phyloP scores from a whole-genome alignment of 257 asterid genomes.

The Solanum lycopersicoides region DNA sequence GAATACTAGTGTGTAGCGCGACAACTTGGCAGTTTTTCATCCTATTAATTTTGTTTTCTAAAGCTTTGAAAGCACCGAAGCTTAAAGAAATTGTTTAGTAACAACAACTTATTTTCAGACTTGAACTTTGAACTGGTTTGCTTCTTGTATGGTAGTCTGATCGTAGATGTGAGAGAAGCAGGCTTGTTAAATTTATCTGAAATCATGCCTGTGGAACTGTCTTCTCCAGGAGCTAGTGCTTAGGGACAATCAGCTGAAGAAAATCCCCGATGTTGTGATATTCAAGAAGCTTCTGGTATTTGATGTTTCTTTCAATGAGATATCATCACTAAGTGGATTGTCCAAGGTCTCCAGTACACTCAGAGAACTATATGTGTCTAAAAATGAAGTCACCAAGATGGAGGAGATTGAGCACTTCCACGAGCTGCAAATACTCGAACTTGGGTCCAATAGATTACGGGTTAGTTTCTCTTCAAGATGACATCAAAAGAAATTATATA shows the following conservation, averaged over 20 bases:
- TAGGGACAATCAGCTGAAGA: slow-evolving; percentile 90
- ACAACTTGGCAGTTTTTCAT: neutral
- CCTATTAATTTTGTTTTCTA: neutral
- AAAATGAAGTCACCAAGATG: slow-evolving; percentile 78
- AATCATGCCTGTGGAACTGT: neutral
- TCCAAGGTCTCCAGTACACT: slow-evolving; percentile 66
- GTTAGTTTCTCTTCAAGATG: slow-evolving; percentile 25
- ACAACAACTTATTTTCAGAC: neutral
- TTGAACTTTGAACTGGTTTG: neutral
- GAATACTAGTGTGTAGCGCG: neutral
- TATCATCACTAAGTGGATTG: slow-evolving; percentile 57
- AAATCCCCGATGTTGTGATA: slow-evolving; percentile 71
- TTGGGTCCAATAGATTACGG: slow-evolving; percentile 89
- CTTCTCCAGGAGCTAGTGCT: slow-evolving; percentile 69
- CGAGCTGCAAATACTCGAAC: slow-evolving; percentile 82
- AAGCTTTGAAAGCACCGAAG: neutral
- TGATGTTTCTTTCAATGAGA: slow-evolving; percentile 89
- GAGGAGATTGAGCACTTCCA: slow-evolving; percentile 90
- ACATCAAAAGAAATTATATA: neutral
- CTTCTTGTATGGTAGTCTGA: neutral
- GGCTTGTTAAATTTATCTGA: neutral
- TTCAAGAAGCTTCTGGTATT: slow-evolving; percentile 71
- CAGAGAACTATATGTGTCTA: slow-evolving; percentile 86
- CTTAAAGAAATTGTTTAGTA: neutral
- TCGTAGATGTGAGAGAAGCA: neutral